Evolutionary conservation across 495 filamentous ascomycete species (phyloP).

Genomic region (Pseudoneurospora amorphoporcata): DNA sequence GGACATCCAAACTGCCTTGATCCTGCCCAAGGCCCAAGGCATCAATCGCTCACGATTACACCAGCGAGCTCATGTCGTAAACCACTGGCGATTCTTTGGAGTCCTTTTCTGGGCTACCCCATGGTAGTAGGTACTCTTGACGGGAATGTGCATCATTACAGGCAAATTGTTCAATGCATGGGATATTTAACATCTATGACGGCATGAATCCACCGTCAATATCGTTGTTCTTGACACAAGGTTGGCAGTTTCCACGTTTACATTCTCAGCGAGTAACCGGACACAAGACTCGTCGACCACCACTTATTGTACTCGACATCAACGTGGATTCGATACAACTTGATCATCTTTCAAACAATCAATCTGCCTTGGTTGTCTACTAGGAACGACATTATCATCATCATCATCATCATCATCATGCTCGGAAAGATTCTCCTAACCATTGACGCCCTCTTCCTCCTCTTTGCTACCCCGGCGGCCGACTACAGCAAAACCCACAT

Average conservation of each 20-base stretch:
- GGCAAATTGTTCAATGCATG: not conserved
- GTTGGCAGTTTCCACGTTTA: not conserved
- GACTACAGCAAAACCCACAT: conserved; percentile 46
- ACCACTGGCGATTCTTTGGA: no score
- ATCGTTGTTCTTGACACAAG: not conserved
- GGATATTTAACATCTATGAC: not conserved
- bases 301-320: not conserved
- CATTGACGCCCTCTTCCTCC: conserved; percentile 29
- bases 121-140: not conserved
- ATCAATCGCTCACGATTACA: no score
- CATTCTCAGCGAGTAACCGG: not conserved
- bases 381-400: no score
- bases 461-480: conserved; percentile 31
- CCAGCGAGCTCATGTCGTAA: no score
- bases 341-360: not conserved
- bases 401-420: conserved; percentile 12
- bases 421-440: conserved; percentile 36
- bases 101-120: no score
- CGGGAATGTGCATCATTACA: not conserved
- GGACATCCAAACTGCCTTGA: not conserved
- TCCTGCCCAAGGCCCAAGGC: not conserved
- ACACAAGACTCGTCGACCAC: not conserved
- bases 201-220: not conserved
- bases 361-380: not conserved
- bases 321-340: no score